Conservation (phyloP, 768 basidiomycete species). For the Phaffia tasmanica region DNA sequence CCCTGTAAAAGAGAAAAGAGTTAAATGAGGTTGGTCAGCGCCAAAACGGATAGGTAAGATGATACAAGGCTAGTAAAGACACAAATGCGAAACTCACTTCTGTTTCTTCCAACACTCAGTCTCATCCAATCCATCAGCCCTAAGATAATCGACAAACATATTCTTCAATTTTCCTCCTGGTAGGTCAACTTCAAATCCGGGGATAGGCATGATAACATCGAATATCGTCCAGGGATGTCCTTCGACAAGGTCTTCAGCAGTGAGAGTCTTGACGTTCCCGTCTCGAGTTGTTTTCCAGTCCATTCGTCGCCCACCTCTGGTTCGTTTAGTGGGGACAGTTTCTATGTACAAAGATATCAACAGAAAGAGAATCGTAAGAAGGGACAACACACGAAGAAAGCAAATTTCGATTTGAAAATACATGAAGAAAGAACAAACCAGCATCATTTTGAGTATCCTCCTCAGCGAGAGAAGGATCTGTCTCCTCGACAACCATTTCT, state of each 20-base stretch:
- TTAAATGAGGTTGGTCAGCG: neutral
- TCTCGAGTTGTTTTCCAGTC: conserved; percentile 33
- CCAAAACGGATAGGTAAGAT: neutral
- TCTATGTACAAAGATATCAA: neutral
- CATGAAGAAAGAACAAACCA: neutral
- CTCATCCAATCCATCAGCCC: conserved; percentile 76
- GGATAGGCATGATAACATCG: conserved; percentile 94
- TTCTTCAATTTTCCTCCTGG: conserved; percentile 81
- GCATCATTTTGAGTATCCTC: conserved; percentile 29
- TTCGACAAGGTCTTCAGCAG: conserved; percentile 61
- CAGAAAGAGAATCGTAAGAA: neutral
- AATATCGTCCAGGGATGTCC: conserved; percentile 57
- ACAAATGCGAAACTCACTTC: conserved; percentile 10
- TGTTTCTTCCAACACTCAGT: conserved; percentile 37
- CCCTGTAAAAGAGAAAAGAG: conserved; percentile 44
- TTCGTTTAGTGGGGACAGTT: neutral
- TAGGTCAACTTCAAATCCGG: conserved; percentile 86
- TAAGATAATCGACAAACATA: conserved; percentile 67
- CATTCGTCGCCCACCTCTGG: conserved; percentile 11
- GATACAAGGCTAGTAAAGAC: neutral
- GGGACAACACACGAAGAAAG: neutral
- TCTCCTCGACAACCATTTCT: conserved; percentile 33
- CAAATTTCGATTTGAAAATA: neutral
- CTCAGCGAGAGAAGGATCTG: conserved; percentile 31
- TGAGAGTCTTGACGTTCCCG: conserved; percentile 46